Conservation (phyloP, 306 rosid species). For the Boehmeria nivea region DNA sequence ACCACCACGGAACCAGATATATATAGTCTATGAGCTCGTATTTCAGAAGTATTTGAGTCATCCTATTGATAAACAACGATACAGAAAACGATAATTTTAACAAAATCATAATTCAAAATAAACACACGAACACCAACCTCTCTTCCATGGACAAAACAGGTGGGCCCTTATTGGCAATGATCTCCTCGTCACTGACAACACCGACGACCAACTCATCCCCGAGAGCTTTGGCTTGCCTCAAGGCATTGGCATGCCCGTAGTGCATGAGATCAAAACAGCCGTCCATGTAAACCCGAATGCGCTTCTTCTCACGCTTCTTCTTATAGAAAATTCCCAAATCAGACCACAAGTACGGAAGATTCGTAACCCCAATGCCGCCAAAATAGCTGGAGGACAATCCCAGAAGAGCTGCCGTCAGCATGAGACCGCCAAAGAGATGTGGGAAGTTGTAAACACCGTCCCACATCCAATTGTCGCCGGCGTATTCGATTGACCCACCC, state of each 20-base stretch:
- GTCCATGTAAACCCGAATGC: slow-evolving; percentile 92
- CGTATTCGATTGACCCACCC: slow-evolving; percentile 59
- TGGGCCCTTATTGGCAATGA: slow-evolving; percentile 83
- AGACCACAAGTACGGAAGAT: slow-evolving; percentile 55
- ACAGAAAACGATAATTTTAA: too few species aligned
- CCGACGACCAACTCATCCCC: slow-evolving; percentile 97
- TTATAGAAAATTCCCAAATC: slow-evolving; percentile 63
- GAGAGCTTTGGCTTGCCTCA: slow-evolving; percentile 94
- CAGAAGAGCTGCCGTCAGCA: slow-evolving; percentile 95
- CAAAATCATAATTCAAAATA: too few species aligned
- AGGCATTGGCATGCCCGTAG: slow-evolving; percentile 96
- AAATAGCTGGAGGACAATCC: slow-evolving; percentile 88
- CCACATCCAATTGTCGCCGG: slow-evolving; percentile 81
- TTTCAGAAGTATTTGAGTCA: too few species aligned
- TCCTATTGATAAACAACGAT: too few species aligned
- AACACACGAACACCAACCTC: slow-evolving; percentile 39
- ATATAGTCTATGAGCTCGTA: too few species aligned
- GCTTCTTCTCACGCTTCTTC: slow-evolving; percentile 67
- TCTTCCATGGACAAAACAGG: slow-evolving; percentile 90
- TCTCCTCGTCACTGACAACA: slow-evolving; percentile 90
- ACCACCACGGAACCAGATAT: too few species aligned
- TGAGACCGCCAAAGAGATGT: slow-evolving; percentile 83
- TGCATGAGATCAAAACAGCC: slow-evolving; percentile 99
- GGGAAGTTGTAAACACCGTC: slow-evolving; percentile 79
- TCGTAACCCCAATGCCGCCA: slow-evolving; percentile 71